Conservation (phyloP, 2,329 filamentous ascomycete species). For the Arthrobotrys musiformis region DNA sequence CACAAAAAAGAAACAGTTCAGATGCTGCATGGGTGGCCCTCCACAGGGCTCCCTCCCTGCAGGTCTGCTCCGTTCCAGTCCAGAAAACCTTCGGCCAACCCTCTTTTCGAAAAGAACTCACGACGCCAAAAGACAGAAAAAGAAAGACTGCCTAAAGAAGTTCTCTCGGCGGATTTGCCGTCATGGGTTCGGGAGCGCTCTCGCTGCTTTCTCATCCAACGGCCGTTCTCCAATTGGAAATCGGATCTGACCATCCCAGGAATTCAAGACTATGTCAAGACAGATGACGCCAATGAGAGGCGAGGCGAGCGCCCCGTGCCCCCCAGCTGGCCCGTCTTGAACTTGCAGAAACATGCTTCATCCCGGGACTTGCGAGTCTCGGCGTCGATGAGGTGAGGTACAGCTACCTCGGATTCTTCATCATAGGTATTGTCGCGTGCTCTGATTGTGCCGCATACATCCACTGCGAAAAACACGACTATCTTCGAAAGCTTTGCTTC, state of each 20-base stretch:
- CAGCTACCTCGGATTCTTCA: not conserved
- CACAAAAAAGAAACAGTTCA: conserved; percentile 52
- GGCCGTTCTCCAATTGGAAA: conserved; percentile 28
- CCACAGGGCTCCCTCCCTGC: conserved; percentile 11
- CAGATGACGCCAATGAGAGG: conserved; percentile 52
- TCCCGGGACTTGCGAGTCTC: conserved; percentile 22
- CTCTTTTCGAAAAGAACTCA: conserved; percentile 30
- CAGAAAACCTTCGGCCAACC: conserved; percentile 22
- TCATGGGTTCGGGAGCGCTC: conserved; percentile 33
- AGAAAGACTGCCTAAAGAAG: conserved; percentile 20
- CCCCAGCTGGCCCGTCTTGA: conserved; percentile 22
- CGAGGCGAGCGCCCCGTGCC: conserved; percentile 48
- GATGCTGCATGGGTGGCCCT: conserved; percentile 27
- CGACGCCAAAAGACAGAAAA: conserved; percentile 12
- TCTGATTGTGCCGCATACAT: not conserved
- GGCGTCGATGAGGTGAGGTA: not conserved
- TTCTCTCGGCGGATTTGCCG: conserved; percentile 33
- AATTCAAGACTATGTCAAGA: conserved; percentile 16
- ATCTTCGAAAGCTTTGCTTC: not conserved
- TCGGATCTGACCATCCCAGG: conserved; percentile 32
- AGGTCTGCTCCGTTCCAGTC: conserved; percentile 39
- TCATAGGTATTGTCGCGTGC: conserved; percentile 7
- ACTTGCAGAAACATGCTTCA: conserved; percentile 12
- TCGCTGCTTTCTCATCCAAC: conserved; percentile 25
- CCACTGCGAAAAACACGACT: not conserved